Base-by-base conservation (phyloP, 2,329 filamentous ascomycete species). In the Zymoseptoria crescenta region DNA sequence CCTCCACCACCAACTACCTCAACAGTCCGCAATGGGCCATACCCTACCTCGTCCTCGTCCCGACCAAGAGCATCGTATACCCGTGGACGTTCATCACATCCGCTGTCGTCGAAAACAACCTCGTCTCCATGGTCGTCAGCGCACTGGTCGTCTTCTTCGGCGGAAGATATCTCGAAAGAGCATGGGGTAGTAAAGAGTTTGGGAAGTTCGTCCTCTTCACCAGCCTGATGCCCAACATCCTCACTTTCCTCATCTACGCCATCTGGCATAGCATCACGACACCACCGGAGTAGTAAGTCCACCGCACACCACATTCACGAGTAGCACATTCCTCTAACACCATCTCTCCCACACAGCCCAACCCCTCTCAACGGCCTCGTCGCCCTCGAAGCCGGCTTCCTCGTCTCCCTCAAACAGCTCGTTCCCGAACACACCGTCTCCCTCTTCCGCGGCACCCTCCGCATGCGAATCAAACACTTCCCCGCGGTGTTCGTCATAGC, bases 361-460 rank as follows among this genome's bases (percentile, higher is more conserved):
- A 91, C 88, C 52, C 87, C 89, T 64, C 89, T 97, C 70, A 89
- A 89, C 67, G 94, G 94, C 67, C 92, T 91, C 57, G 87, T 96
- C 64, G 86, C 92, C 16, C 80, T 96, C 59, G 93, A 96, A 74
- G 91, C 94, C 52, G 87, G 89, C 62, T 97, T 97, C 78, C 88
- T 99, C 62, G 90, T 97, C 68, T 90, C 93, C 57, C 96, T 97
- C 77, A 97, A 96, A 77, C 94, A 99, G 76, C 89, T 99, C 54
- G 88, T 97, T 41, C 94, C 94, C 21, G 92, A 96, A 62, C 94
- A 99, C 75, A 99, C 94, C 9, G 93, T 97, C 56, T 94, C 93
- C 4, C 84, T 99, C 59, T 93, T 96, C 78, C 88, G 88, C 64
- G 91, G 91, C 64, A 78, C 96, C 62, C 74, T 97, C 60, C 96